A percentile compares a stretch with the other conserved stretches of the same genome.
These are phyloP conservation scores for Cairneyella variabilis DNA, from an alignment of 495 filamentous ascomycete species.

Conservation along the genomic window DNA sequence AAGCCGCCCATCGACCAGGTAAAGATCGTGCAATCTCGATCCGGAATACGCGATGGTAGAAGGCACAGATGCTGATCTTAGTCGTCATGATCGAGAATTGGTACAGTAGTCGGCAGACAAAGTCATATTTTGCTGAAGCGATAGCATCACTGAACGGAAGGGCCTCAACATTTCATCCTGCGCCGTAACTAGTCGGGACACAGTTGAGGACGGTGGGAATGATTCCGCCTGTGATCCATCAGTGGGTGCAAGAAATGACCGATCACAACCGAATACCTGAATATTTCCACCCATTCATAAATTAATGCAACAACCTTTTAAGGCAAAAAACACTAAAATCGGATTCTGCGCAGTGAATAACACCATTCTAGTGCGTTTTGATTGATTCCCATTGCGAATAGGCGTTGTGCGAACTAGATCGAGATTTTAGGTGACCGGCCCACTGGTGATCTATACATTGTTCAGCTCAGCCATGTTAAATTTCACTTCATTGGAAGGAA, in stretches of 20 bases:
- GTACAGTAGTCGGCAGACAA: constrained; percentile 1
- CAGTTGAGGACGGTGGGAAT: not conserved
- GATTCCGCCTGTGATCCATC: not conserved
- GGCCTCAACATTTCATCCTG: not conserved
- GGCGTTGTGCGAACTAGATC: too few species aligned
- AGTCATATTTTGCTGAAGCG: not conserved
- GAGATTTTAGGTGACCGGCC: too few species aligned
- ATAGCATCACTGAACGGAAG: not conserved
- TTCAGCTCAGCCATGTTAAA: too few species aligned
- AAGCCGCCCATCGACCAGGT: not conserved
- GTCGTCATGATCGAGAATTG: not conserved
- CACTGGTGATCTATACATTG: too few species aligned
- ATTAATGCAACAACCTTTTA: too few species aligned
- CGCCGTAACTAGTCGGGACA: constrained; percentile 1
- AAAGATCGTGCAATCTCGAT: not conserved
- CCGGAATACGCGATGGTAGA: constrained; percentile 11
- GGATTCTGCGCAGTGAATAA: too few species aligned
- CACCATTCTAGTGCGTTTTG: too few species aligned
- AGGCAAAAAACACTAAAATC: too few species aligned
- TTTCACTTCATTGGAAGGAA: too few species aligned
- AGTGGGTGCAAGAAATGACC: not conserved
- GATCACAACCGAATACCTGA: too few species aligned
- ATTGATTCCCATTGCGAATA: too few species aligned
- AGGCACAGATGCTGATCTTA: constrained; percentile 9
- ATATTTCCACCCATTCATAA: too few species aligned